phyloP scores from a whole-genome alignment of 805 yeast species.

The Metschnikowia kofuensis region DNA sequence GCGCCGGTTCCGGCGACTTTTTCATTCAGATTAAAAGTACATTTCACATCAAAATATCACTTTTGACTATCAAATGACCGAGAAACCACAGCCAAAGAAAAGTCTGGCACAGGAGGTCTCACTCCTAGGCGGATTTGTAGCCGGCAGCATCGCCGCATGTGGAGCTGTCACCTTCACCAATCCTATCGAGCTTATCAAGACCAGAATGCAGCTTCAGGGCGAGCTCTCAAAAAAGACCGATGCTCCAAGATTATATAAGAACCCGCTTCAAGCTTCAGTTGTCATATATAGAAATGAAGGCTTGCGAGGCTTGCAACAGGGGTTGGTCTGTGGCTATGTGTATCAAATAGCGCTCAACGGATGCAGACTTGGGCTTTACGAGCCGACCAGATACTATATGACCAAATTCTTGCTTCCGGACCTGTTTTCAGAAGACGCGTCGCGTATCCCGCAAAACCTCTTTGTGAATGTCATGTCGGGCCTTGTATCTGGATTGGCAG shows the following conservation, averaged over 20 bases:
- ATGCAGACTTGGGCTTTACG: slow-evolving; percentile 91
- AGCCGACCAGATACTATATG: slow-evolving; percentile 67
- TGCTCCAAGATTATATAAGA: slow-evolving; percentile 59
- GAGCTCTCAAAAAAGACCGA: slow-evolving; percentile 61
- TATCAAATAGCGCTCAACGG: slow-evolving; percentile 93
- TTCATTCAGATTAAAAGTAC: background rate
- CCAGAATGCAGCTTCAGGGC: slow-evolving; percentile 96
- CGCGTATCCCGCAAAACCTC: slow-evolving; percentile 34
- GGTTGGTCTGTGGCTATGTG: slow-evolving; percentile 81
- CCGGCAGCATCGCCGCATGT: slow-evolving; percentile 90
- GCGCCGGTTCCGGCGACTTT: slow-evolving; percentile 6
- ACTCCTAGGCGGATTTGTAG: slow-evolving; percentile 75
- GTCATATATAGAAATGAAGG: slow-evolving; percentile 82
- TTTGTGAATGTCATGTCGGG: slow-evolving; percentile 76
- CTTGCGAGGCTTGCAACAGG: slow-evolving; percentile 82
- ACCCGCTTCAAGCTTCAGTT: slow-evolving; percentile 79
- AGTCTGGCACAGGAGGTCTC: slow-evolving; percentile 38
- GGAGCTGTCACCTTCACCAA: slow-evolving; percentile 97
- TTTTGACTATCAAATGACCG: background rate
- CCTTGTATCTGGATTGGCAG: slow-evolving; percentile 79
- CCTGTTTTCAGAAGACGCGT: slow-evolving; percentile 39
- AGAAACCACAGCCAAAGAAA: slow-evolving; percentile 4
- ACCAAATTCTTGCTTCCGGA: slow-evolving; percentile 55
- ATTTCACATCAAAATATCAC: background rate
- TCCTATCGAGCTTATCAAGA: slow-evolving; percentile 92